Evolutionary conservation across 2,329 filamentous ascomycete genomes (phyloP).

Genomic region (Arthrocladium fulminans): DNA sequence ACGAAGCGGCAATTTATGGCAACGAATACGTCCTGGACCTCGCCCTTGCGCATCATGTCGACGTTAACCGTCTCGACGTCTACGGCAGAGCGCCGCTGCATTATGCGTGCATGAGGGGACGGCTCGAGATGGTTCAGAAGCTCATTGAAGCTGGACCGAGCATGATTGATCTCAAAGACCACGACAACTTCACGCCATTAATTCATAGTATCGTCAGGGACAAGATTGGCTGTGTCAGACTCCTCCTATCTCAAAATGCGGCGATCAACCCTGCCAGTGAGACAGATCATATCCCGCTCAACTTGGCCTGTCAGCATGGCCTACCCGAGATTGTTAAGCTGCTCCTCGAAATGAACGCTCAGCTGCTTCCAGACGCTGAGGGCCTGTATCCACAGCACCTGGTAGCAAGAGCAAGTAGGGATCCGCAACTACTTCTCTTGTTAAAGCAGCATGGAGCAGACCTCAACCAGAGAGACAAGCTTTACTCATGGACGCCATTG

Average conservation of each 20-base stretch:
- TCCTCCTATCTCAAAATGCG: constrained; percentile 68
- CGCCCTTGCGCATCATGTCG: constrained; percentile 65
- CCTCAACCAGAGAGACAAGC: constrained; percentile 83
- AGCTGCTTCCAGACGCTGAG: constrained; percentile 87
- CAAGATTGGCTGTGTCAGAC: constrained; percentile 68
- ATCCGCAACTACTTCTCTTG: constrained; percentile 67
- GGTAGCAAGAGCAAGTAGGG: constrained; percentile 79
- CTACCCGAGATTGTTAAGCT: constrained; percentile 76
- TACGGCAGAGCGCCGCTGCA: constrained; percentile 90
- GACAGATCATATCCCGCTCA: constrained; percentile 85
- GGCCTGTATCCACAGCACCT: constrained; percentile 95
- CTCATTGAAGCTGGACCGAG: constrained; percentile 60
- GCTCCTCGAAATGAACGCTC: constrained; percentile 68
- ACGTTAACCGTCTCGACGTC: constrained; percentile 74
- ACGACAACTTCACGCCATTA: constrained; percentile 93
- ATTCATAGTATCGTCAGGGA: constrained; percentile 92
- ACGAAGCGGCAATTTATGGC: constrained; percentile 93
- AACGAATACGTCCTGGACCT: constrained; percentile 68
- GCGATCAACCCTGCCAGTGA: constrained; percentile 77
- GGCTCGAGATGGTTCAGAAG: constrained; percentile 69
- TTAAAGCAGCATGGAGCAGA: constrained; percentile 81
- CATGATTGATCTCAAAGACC: constrained; percentile 80
- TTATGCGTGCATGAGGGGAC: constrained; percentile 92
- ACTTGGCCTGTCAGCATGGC: constrained; percentile 89
- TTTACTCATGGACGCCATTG: constrained; percentile 94